Percentiles rank a stretch among this genome's conserved stretches.
These are phyloP conservation scores for Podospora pseudopauciseta DNA, from an alignment of 495 filamentous ascomycete genomes.

Conservation along the genomic window DNA sequence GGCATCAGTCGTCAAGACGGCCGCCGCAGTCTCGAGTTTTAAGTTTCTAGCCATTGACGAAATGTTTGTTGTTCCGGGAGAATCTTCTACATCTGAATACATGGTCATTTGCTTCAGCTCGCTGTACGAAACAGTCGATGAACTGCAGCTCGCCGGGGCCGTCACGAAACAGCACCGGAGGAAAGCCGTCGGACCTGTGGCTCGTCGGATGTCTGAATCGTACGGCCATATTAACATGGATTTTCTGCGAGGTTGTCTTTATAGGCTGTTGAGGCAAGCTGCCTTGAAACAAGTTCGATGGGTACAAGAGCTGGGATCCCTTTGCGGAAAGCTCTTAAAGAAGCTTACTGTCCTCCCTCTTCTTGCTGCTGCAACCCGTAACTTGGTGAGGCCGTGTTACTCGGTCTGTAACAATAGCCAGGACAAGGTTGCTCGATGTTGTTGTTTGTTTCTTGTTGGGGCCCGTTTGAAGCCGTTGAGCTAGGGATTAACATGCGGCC, in stretches of 20 bases:
- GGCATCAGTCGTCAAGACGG: not conserved
- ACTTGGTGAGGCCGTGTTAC: conserved; percentile 15
- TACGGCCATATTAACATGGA: conserved; percentile 1
- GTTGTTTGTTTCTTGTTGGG: not conserved
- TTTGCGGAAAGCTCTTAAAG: not conserved
- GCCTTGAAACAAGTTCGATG: conserved; percentile 6
- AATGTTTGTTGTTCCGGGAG: not conserved
- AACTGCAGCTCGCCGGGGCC: conserved; percentile 7
- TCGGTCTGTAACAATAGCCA: not conserved
- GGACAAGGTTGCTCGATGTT: not conserved
- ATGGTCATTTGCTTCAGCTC: conserved; percentile 1
- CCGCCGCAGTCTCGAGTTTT: not conserved
- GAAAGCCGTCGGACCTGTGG: not conserved
- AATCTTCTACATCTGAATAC: not conserved
- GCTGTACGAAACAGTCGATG: not conserved
- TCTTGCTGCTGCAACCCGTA: conserved; percentile 7
- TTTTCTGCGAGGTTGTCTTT: not conserved
- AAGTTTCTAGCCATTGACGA: conserved; percentile 3
- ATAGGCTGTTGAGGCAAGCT: conserved; percentile 5
- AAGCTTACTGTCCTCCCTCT: not conserved
- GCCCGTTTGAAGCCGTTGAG: not conserved
- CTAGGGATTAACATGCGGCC: not conserved
- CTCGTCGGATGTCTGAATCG: conserved; percentile 15
- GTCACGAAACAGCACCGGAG: not conserved
- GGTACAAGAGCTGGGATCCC: conserved; percentile 2